phyloP scores from a whole-genome alignment of 2,329 filamentous ascomycete genomes.

The Stagonosporopsis tanaceti region DNA sequence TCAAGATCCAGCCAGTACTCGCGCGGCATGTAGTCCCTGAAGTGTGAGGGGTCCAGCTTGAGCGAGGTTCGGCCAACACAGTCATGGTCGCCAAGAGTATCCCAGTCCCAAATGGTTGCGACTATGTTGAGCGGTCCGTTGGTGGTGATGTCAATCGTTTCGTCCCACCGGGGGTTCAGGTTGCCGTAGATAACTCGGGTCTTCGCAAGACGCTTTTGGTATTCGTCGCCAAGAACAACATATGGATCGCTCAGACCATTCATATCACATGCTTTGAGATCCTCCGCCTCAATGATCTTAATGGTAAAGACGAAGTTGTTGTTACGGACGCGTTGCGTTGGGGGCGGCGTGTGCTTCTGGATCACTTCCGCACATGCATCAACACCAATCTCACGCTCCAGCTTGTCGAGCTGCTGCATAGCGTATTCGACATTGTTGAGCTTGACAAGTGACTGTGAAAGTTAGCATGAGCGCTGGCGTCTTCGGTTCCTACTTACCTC shows the following conservation, averaged over 20 bases:
- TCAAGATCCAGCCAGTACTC: slow-evolving; percentile 99
- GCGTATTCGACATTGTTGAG: slow-evolving; percentile 98
- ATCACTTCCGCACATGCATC: slow-evolving; percentile 88
- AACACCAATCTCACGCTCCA: slow-evolving; percentile 89
- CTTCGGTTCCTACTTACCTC: slow-evolving; percentile 70
- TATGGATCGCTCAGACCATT: slow-evolving; percentile 96
- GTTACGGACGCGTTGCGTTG: slow-evolving; percentile 71
- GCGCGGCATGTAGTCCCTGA: slow-evolving; percentile 91
- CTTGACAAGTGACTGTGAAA: slow-evolving; percentile 85
- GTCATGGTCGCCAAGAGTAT: slow-evolving; percentile 95
- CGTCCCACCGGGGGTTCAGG: slow-evolving; percentile 95
- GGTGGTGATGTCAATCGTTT: slow-evolving; percentile 94
- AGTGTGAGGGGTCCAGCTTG: slow-evolving; percentile 97
- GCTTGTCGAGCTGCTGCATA: slow-evolving; percentile 86
- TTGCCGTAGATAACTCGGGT: slow-evolving; percentile 90
- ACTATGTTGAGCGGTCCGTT: slow-evolving; percentile 91
- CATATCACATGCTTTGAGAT: slow-evolving; percentile 96
- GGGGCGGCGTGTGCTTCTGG: slow-evolving; percentile 74
- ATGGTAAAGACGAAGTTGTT: slow-evolving; percentile 97
- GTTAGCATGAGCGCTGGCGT: slow-evolving; percentile 9
- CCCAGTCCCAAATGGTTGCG: slow-evolving; percentile 98
- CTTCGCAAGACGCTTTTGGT: slow-evolving; percentile 94
- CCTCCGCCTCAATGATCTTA: slow-evolving; percentile 97
- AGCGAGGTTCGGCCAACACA: slow-evolving; percentile 96
- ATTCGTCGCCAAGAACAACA: slow-evolving; percentile 95